These are phyloP conservation scores for Wolfiporia cocos DNA, from an alignment of 1,284 basidiomycete genomes.

Conservation along the genomic window DNA sequence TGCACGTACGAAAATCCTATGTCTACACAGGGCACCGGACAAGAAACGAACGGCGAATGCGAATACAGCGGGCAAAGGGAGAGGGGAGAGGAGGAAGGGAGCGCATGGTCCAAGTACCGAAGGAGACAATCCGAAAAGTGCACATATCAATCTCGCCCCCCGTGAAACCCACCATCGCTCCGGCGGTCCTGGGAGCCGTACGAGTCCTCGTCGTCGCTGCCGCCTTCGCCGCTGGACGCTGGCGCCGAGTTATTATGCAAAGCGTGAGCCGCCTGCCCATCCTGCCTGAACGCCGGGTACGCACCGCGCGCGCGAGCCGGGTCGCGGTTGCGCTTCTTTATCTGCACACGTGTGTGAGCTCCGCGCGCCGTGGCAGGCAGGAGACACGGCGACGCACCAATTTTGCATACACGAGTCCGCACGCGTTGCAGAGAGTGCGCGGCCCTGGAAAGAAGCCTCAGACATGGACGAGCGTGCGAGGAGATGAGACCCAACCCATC, in stretches of 20 bases:
- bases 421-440: constrained; percentile 70
- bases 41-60: background rate
- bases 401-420: constrained; percentile 75
- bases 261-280: constrained; percentile 9
- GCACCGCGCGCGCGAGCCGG: constrained; percentile 16
- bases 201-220: constrained; percentile 30
- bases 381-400: constrained; percentile 36
- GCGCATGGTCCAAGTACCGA: constrained; percentile 1
- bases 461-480: too few relatives aligned
- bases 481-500: constrained; percentile 68
- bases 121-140: constrained; percentile 4
- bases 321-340: constrained; percentile 33
- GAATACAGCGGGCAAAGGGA: constrained; percentile 4
- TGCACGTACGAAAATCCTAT: constrained; percentile 3
- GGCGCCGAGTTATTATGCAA: constrained; percentile 19
- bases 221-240: constrained; percentile 24
- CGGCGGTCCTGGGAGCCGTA: constrained; percentile 27
- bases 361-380: background rate
- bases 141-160: constrained; percentile 17
- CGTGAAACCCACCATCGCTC: constrained; percentile 24
- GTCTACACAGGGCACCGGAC: constrained; percentile 4
- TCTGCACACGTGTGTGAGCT: constrained; percentile 15
- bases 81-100: constrained; percentile 1
- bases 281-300: background rate
- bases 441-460: too few relatives aligned